Conservation (phyloP, 306 rosid genomes). For the Aeschynomene evenia region DNA sequence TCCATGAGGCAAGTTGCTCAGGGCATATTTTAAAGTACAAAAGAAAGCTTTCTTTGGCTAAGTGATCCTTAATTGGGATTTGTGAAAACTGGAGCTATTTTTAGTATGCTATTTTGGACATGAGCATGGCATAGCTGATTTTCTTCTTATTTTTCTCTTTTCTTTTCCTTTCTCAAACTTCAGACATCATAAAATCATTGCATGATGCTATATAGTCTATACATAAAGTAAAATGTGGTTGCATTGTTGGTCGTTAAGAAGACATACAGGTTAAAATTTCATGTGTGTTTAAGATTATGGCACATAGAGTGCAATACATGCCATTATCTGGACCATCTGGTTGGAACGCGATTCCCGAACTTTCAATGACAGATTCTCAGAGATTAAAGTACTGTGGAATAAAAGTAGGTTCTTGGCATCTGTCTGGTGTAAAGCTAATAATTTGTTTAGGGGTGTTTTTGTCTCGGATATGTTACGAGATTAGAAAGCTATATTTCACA, state of each 20-base stretch:
- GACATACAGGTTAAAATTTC: constrained; percentile 10
- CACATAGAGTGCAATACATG: too few species aligned
- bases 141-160: background rate
- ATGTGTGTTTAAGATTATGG: background rate
- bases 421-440: too few species aligned
- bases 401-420: too few species aligned
- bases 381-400: too few species aligned
- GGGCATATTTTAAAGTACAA: background rate
- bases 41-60: background rate
- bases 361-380: too few species aligned
- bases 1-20: background rate
- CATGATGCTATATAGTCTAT: constrained; percentile 11
- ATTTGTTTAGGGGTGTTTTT: too few species aligned
- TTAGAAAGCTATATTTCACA: too few species aligned
- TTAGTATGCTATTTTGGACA: constrained; percentile 1
- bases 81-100: background rate
- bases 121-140: constrained; percentile 18
- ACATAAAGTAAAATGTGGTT: background rate
- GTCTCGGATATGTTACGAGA: too few species aligned
- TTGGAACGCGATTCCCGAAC: too few species aligned
- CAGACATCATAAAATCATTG: background rate
- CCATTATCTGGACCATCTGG: too few species aligned
- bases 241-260: background rate
- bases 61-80: background rate
- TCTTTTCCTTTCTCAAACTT: background rate